phyloP scores from a whole-genome alignment of 345 rosid genomes.

The Acer campestre region DNA sequence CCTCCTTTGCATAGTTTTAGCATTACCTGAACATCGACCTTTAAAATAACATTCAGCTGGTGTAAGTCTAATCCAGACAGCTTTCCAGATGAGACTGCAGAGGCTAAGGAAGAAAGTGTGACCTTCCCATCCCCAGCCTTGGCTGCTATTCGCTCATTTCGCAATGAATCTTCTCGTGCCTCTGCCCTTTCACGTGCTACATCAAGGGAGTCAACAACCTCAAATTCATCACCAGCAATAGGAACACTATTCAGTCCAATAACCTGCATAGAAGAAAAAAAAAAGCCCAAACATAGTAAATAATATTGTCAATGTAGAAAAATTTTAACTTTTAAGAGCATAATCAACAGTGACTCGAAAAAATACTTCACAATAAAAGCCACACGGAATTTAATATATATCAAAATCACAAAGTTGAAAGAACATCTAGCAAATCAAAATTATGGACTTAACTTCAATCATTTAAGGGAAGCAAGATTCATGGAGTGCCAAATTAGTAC shows the following conservation, averaged over 20 bases:
- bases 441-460: neutral
- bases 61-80: conserved; percentile 92
- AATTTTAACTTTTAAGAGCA: neutral
- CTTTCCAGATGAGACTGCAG: conserved; percentile 82
- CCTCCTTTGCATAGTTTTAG: neutral
- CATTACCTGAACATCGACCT: conserved; percentile 93
- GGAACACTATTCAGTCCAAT: conserved; percentile 87
- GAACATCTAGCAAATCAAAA: neutral
- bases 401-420: neutral
- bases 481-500: neutral
- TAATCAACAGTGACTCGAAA: neutral
- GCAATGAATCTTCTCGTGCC: conserved; percentile 61
- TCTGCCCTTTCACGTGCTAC: conserved; percentile 90
- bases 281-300: neutral
- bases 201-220: conserved; percentile 81
- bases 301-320: neutral
- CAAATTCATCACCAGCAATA: conserved; percentile 92
- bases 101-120: conserved; percentile 94
- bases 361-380: neutral
- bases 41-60: conserved; percentile 86
- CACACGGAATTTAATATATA: neutral
- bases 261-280: conserved; percentile 52
- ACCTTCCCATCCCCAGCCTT: conserved; percentile 97
- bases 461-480: neutral
- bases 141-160: conserved; percentile 79